These are phyloP conservation scores for Ustanciosporium gigantosporum DNA, from an alignment of 1,284 basidiomycete species.

Conservation along the genomic window DNA sequence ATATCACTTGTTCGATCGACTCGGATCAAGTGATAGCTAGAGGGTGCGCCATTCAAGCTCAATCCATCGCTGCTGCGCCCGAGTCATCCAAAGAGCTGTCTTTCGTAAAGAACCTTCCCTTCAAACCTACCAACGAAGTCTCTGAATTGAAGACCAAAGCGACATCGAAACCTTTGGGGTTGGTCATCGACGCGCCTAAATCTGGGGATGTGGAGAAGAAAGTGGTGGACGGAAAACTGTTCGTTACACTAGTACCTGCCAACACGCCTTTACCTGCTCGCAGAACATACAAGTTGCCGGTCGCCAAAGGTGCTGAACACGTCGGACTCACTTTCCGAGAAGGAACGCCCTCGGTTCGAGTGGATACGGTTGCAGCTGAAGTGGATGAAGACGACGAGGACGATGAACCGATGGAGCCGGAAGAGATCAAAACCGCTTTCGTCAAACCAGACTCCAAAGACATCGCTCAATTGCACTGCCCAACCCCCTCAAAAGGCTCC, in stretches of 20 bases:
- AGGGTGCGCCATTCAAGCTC: conserved; percentile 84
- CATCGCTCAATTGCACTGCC: conserved; percentile 37
- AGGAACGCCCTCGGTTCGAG: conserved; percentile 76
- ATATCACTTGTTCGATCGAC: conserved; percentile 70
- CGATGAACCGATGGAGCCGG: conserved; percentile 57
- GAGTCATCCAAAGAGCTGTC: conserved; percentile 39
- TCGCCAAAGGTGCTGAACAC: conserved; percentile 23
- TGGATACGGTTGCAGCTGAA: conserved; percentile 65
- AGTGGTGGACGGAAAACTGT: conserved; percentile 63
- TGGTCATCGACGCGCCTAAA: conserved; percentile 73
- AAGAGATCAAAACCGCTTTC: conserved; percentile 47
- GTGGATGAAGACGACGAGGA: conserved; percentile 63
- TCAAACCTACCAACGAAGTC: conserved; percentile 62
- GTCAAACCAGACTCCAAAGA: conserved; percentile 32
- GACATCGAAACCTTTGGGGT: conserved; percentile 69
- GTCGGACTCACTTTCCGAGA: conserved; percentile 83
- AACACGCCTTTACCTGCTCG: conserved; percentile 73
- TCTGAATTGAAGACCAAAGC: conserved; percentile 34
- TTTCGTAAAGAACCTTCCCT: conserved; percentile 38
- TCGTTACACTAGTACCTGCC: conserved; percentile 60
- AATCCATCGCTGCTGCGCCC: conserved; percentile 54
- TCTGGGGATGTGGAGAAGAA: conserved; percentile 61
- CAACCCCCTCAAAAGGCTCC: conserved; percentile 18
- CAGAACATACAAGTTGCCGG: conserved; percentile 69
- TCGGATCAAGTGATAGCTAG: conserved; percentile 86